Percentiles rank a stretch among this genome's conserved stretches.
Conservation (phyloP, 306 rosid species). For the Quercus agrifolia region DNA sequence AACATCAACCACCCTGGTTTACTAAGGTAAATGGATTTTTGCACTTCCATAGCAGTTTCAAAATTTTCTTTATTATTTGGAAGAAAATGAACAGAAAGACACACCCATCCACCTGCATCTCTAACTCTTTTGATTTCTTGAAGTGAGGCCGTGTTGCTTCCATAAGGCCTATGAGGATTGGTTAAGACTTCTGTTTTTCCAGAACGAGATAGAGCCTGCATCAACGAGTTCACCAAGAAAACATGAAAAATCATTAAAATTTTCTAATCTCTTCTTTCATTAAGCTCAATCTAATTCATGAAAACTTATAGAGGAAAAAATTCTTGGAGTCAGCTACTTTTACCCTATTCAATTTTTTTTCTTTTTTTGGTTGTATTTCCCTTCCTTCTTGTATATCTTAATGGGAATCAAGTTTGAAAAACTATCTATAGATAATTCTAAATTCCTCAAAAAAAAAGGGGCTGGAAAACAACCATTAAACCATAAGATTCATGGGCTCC, state of each 20-base stretch:
- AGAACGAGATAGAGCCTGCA: slow-evolving; percentile 80
- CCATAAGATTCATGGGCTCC: background rate
- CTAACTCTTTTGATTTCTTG: slow-evolving; percentile 93
- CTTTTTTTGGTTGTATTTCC: background rate
- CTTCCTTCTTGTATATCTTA: background rate
- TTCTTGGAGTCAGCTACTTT: background rate
- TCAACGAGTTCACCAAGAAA: slow-evolving; percentile 23
- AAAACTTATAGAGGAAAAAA: background rate
- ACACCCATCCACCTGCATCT: slow-evolving; percentile 99
- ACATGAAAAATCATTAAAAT: background rate
- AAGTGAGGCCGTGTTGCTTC: slow-evolving; percentile 72
- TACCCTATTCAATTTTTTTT: background rate
- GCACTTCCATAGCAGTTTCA: background rate
- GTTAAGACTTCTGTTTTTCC: slow-evolving; percentile 80
- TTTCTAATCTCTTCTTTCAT: background rate
- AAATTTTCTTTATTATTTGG: background rate
- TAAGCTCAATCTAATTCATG: background rate
- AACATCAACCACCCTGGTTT: background rate
- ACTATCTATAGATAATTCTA: background rate
- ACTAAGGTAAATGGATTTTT: background rate
- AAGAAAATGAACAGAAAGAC: slow-evolving; percentile 56
- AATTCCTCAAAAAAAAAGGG: background rate
- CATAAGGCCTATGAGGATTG: slow-evolving; percentile 88
- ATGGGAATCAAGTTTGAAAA: background rate
- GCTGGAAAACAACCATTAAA: background rate